phyloP scores from a whole-genome alignment of 345 rosid genomes.

The Psidium guajava region DNA sequence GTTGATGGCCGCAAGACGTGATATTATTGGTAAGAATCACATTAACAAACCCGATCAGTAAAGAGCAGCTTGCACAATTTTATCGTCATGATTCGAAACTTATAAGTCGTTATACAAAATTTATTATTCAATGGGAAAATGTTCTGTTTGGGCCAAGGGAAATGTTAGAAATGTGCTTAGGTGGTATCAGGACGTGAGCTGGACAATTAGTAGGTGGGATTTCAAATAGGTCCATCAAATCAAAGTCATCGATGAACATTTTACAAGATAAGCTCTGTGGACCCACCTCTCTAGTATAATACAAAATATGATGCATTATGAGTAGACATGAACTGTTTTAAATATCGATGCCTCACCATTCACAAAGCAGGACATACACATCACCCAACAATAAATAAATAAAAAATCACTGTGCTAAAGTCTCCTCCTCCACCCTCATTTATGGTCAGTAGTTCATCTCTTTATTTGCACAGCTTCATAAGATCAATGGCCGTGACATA shows the following conservation, averaged over 20 bases:
- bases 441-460: not conserved
- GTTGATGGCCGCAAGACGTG: not conserved
- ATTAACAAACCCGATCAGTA: not conserved
- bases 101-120: not conserved
- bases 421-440: not conserved
- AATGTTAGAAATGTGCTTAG: not conserved
- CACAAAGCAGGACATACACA: not conserved
- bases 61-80: not conserved
- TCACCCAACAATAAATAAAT: not conserved
- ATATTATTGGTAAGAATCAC: too few species aligned
- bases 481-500: constrained; percentile 33
- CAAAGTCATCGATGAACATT: not conserved
- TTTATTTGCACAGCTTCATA: not conserved
- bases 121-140: not conserved
- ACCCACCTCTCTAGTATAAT: not conserved
- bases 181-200: not conserved
- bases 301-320: not conserved
- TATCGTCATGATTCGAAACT: rapidly evolving
- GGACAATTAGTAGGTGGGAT: not conserved
- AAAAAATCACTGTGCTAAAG: not conserved
- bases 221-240: not conserved
- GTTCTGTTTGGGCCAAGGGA: not conserved
- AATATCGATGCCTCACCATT: not conserved
- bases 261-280: not conserved
- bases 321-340: not conserved